Evolutionary conservation across 1,284 basidiomycete species (phyloP).

Genomic region (Microbotryum saponariae): DNA sequence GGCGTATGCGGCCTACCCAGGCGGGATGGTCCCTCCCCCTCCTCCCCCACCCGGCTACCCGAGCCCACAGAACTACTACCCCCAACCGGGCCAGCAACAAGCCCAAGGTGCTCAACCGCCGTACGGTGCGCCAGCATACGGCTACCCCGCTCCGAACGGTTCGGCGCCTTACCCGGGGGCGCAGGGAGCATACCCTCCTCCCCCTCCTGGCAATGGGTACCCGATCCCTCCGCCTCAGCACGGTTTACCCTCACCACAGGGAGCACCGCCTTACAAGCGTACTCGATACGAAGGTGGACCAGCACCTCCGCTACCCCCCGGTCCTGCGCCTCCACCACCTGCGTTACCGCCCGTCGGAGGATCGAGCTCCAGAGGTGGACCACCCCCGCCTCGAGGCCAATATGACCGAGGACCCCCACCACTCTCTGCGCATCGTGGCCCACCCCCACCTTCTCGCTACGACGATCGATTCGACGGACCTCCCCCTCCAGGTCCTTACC

Average conservation of each 20-base stretch:
- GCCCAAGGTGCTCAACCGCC: background rate
- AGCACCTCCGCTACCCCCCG: conserved; percentile 5
- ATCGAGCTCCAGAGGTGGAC: background rate
- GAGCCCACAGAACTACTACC: background rate
- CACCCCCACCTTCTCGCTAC: background rate
- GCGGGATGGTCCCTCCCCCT: no score
- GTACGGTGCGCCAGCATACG: conserved; percentile 3
- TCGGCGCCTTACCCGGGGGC: conserved; percentile 13
- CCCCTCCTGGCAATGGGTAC: background rate
- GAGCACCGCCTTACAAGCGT: conserved; percentile 31
- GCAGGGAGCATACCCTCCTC: background rate
- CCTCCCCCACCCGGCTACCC: background rate
- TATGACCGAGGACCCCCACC: background rate
- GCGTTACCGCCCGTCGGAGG: conserved; percentile 5
- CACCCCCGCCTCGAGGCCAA: conserved; percentile 3
- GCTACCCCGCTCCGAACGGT: conserved; percentile 26
- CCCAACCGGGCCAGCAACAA: background rate
- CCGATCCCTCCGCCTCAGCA: background rate
- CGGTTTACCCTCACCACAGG: conserved; percentile 6
- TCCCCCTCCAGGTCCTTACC: background rate
- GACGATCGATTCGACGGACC: conserved; percentile 1
- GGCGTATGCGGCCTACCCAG: conserved; percentile 6
- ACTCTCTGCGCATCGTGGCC: background rate
- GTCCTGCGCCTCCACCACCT: conserved; percentile 9
- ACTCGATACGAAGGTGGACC: conserved; percentile 27